Evolutionary conservation across 73 alveolate genomes (phyloP), one percentile per base, ranked within the genome.

Genomic region (Effrenium voratum): DNA sequence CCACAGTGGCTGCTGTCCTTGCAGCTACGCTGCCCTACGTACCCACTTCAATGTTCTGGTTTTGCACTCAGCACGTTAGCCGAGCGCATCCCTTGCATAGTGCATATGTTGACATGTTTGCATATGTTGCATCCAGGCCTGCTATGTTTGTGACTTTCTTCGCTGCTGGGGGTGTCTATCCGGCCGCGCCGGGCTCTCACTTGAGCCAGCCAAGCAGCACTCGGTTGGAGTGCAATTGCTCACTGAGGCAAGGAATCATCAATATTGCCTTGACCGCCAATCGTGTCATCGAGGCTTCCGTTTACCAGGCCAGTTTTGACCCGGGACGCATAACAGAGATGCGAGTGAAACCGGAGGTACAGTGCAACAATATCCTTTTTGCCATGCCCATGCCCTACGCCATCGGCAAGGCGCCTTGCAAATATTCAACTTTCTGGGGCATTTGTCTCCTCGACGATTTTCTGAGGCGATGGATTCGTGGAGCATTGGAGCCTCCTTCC

Each of bases 371-470:
- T 55, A 70, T 63, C 34, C 40, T 87, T 49, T 63, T 87, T 36
- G 95, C 95, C 30, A 87, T 87, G 95, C 95, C 95, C 47, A 87
- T 87, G 95, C 95, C 95, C 85, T 87, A 43, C 47, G 95, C 95
- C 95, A 87, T 87, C 44, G 95, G 95, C 47, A 87, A 87, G 95
- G 94, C 94, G n/a, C 47, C 26, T 38, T n/a, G 41, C 63, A 32
- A 36, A 30, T 30, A 8, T 16, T 38, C 57, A 16, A 32, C 41
- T 68, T 30, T 1, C 44, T 32, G 19, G 34, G 13, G 80, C 13
- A 12, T 32, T 68, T 19, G 44, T 68, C 16, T 28, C 19, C 82
- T 22, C 26, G 28, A 0, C 46, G 26, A 72, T 10, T 5, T 5
- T 32, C 28, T 41, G 81, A 85, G 94, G 95, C 95, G 47, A 87